A percentile compares a stretch with the other conserved stretches of the same genome.
These are phyloP conservation scores for Kodamaea alishanica DNA, from an alignment of 1,139 yeast species.

Conservation along the genomic window DNA sequence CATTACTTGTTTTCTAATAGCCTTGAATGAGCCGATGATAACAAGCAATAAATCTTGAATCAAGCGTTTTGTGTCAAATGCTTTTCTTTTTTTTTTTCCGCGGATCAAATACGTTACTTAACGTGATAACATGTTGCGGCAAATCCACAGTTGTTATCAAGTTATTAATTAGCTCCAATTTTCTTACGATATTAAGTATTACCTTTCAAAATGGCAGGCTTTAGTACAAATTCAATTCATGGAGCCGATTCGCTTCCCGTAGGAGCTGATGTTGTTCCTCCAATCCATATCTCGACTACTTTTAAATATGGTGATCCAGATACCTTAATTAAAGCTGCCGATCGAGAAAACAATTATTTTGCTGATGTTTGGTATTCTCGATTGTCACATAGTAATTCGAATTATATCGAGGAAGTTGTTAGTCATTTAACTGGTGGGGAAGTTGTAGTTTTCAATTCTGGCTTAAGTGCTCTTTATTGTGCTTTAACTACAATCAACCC, in stretches of 20 bases:
- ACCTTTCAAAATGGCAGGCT: constrained; percentile 41
- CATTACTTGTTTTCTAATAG: too few species aligned
- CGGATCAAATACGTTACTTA: too few species aligned
- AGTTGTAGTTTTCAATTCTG: constrained; percentile 65
- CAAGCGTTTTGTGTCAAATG: too few species aligned
- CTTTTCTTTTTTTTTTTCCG: too few species aligned
- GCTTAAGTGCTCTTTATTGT: constrained; percentile 78
- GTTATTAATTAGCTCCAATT: neutral
- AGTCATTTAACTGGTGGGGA: constrained; percentile 53
- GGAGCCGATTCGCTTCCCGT: constrained; percentile 51
- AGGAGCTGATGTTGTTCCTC: constrained; percentile 64
- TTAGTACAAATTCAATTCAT: constrained; percentile 56
- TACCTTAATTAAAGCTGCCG: constrained; percentile 42
- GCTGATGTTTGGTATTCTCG: constrained; percentile 54
- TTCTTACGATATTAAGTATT: neutral
- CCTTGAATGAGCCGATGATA: too few species aligned
- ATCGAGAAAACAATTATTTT: constrained; percentile 17
- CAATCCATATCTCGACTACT: constrained; percentile 80
- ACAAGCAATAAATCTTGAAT: too few species aligned
- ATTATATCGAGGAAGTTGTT: constrained; percentile 66
- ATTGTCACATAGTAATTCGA: constrained; percentile 65
- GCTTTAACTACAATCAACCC: constrained; percentile 72
- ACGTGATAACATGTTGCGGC: too few species aligned
- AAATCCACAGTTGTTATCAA: too few species aligned
- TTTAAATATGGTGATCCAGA: constrained; percentile 60